A percentile compares a stretch with the other conserved stretches of the same genome.
These are phyloP conservation scores for Medicago ruthenica DNA, from an alignment of 306 rosid genomes.

Conservation along the genomic window DNA sequence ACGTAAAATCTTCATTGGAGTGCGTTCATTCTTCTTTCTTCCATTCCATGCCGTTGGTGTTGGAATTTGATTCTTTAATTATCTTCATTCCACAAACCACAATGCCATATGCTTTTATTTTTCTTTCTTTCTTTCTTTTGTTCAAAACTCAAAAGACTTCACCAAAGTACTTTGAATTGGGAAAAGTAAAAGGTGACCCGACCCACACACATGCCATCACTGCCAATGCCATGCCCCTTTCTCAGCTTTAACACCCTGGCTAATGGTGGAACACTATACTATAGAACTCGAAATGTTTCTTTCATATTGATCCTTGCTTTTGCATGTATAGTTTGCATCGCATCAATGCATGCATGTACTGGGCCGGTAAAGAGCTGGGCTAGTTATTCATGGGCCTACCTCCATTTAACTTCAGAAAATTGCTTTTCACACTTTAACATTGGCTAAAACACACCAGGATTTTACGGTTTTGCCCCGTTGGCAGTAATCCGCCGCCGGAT, in stretches of 20 bases:
- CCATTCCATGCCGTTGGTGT: constrained; percentile 45
- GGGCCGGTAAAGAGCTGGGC: constrained; percentile 4
- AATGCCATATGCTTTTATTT: constrained; percentile 18
- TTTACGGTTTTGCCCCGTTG: too few relatives aligned
- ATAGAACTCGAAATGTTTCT: background rate
- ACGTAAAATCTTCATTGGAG: constrained; percentile 70
- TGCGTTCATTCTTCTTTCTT: constrained; percentile 70
- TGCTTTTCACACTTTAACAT: too few relatives aligned
- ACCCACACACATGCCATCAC: constrained; percentile 17
- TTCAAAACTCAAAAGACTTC: constrained; percentile 35
- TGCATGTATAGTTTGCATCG: background rate
- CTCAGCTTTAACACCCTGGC: constrained; percentile 44
- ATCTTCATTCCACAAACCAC: constrained; percentile 44
- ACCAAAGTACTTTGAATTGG: constrained; percentile 44
- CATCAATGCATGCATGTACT: background rate
- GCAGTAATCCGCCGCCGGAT: too few relatives aligned
- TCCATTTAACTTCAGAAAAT: too few relatives aligned
- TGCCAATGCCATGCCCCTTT: constrained; percentile 44
- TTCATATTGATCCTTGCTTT: background rate
- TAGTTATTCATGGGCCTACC: background rate
- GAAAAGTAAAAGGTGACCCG: constrained; percentile 52
- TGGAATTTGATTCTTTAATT: constrained; percentile 57
- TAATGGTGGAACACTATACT: background rate
- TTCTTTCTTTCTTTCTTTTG: background rate
- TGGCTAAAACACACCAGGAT: too few relatives aligned